Evolutionary conservation across 345 rosid genomes (phyloP), one percentile per base, ranked within the genome.

Genomic region (Draba incana): DNA sequence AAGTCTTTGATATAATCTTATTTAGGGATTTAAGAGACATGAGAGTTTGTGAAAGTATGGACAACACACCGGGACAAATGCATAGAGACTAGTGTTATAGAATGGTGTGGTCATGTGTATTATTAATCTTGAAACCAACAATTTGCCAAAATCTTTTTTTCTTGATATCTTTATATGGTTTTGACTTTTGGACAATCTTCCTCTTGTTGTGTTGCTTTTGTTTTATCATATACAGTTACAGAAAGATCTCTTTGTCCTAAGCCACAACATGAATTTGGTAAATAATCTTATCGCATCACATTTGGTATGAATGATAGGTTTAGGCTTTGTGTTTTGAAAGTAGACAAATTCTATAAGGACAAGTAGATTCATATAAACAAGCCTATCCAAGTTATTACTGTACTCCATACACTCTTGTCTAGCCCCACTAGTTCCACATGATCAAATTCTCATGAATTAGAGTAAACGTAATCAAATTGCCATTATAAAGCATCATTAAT

Each of bases 341-440:
- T 72, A 58, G 86, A 86, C 86, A 84, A 38, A 15, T 12, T 64
- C 57, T 74, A 68, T 62, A 60, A 65, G 71, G 87, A 86, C 90
- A 86, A 81, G 52, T 6, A 75, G 45, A 60, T 35, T 67, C 15
- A 4, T 66, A 64, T 46, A 58, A 66, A 60, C 67, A 50, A 3
- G 43, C 20, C 44, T 16, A 25, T 67, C 72, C 51, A 74, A 51
- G 13, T 45, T 66, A 49, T 66, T 59, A 33, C 71, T 58, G 55
- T 31, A 49, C 41, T 72, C 60, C 54, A 23, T 41, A 57, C 38
- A 64, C 46, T 41, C 39, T 28, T 48, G 71, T 72, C 65, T 73
- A 57, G 50, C 46, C 50, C 72, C 31, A 49, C 24, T 57, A 23
- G 10, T 39, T 41, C 28, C 23, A 67, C 68, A 44, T 66, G 41